Base-by-base conservation (phyloP, 140 eudicot genomes). In the Stevia rebaudiana region DNA sequence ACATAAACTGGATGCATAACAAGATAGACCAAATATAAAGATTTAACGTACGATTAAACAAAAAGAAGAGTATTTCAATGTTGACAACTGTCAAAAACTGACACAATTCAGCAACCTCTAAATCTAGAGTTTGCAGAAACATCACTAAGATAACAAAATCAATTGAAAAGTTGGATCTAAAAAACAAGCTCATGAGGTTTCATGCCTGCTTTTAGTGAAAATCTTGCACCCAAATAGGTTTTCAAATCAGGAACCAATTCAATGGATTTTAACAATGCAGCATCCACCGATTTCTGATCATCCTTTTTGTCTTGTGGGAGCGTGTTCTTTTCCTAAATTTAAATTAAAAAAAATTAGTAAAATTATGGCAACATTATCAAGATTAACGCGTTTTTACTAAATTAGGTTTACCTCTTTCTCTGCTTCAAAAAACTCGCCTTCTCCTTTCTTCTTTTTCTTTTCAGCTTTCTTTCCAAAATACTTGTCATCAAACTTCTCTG, bases 231-330 rank as follows among this genome's bases (percentile, higher is more conserved):
- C 82, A 83, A 74, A 69, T 86, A 86, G 60, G 70, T 39, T 77
- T 83, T 80, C 49, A 78, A 56, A 12, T 83, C 90, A 17, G 90
- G 77, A 36, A 83, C 79, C 11, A 79, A 68, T 54, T 83, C 90
- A 22, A 86, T 78, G 8, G 8, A 62, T 40, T 81, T 55, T 12
- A 82, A 25, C 82, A 90, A 72, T 7, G 80, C 63, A 4, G 82
- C 87, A 71, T 90, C 97, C 5, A 90, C 85, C 1, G 83, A 51
- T 68, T 90, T 87, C 81, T 89, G 97, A 64, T 83, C 92, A 22
- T 89, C 92, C 57, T 89, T 89, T 73, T 86, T 89, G 37, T 77
- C 97, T 25, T 70, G 80, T 8, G 97, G 92, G 48, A 89, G 85
- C 30, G 49, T 57, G 35, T 63, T 79, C 79, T 86, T 83, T 47